A percentile compares a stretch with the other conserved stretches of the same genome.
phyloP scores from a whole-genome alignment of 148 eudicot species.

The Rhododendron molle region DNA sequence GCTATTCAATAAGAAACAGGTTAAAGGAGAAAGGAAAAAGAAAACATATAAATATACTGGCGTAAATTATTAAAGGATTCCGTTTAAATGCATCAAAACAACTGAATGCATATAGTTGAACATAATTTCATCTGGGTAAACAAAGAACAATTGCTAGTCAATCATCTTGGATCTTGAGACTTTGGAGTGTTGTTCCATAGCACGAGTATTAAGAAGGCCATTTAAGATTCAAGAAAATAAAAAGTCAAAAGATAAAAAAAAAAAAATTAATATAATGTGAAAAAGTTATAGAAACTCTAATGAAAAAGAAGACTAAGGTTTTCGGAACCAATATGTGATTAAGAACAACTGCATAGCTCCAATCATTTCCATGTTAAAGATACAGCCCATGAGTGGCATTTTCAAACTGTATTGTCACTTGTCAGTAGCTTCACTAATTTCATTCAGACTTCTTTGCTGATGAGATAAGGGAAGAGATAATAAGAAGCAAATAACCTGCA shows the following conservation, averaged over 20 bases:
- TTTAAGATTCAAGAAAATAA: background rate
- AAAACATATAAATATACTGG: background rate
- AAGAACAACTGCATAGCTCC: background rate
- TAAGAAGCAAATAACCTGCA: background rate
- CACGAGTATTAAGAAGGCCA: background rate
- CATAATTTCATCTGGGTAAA: background rate
- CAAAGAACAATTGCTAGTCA: background rate
- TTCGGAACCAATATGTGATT: background rate
- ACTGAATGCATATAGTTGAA: background rate
- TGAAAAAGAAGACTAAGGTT: background rate
- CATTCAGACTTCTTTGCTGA: background rate
- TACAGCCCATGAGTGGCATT: constrained; percentile 6
- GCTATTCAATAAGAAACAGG: background rate
- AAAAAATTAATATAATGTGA: background rate
- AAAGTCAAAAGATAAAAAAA: background rate
- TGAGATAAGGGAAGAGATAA: background rate
- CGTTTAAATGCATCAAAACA: background rate
- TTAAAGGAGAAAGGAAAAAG: too few relatives aligned
- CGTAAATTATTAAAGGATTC: background rate
- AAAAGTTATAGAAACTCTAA: background rate
- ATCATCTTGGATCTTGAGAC: too few relatives aligned
- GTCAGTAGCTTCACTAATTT: background rate
- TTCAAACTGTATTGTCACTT: background rate
- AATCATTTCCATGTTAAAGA: background rate
- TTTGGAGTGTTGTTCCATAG: background rate